Evolutionary conservation across 306 rosid species (phyloP), one percentile per base, ranked within the genome.

Genomic region (Trifolium pratense): DNA sequence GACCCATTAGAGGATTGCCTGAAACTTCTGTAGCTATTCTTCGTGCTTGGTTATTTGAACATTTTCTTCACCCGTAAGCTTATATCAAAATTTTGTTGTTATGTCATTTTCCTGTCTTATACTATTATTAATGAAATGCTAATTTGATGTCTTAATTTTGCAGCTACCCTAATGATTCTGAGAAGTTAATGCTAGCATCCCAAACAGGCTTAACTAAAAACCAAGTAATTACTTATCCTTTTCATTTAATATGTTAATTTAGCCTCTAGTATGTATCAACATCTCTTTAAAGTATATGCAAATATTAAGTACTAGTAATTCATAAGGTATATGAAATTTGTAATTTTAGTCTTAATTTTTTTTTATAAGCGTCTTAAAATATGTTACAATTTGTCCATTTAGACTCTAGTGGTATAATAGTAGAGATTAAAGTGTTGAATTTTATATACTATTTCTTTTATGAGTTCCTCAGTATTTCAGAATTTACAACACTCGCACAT

Each of bases 51-150:
- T 89, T 91, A 29, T 91, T 91, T 21, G 97, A 91, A 74, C 96
- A 89, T 83, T 91, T 91, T 70, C 97, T 91, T 75, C 96, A 91
- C 75, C 97, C 97, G 97, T 91, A 87, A 87, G 86, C 18, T 31
- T 45, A 53, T 69, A 63, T 68, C 46, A 1, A 37, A 68, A 59
- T 59, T 40, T 10, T 8, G 21, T 59, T 43, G n/a, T 58, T 34
- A 46, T 71, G 57, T 66, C 16, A 56, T 56, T 25, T 9, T 40
- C 0, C 61, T 61, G 32, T 55, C 32, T 55, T 29, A n/a, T n/a
- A n/a, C n/a, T 26, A 29, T 4, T 55, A 12, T 40, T n/a, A 45
- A 7, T 17, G 67, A 64, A 17, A 32, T 51, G 68, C 77, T 76
- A 66, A 75, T 43, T 68, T 75, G n/a, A 49, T 78, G 17, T 57